Base-by-base conservation (phyloP, 75 land plant genomes). In the Isoetes taiwanensis region DNA sequence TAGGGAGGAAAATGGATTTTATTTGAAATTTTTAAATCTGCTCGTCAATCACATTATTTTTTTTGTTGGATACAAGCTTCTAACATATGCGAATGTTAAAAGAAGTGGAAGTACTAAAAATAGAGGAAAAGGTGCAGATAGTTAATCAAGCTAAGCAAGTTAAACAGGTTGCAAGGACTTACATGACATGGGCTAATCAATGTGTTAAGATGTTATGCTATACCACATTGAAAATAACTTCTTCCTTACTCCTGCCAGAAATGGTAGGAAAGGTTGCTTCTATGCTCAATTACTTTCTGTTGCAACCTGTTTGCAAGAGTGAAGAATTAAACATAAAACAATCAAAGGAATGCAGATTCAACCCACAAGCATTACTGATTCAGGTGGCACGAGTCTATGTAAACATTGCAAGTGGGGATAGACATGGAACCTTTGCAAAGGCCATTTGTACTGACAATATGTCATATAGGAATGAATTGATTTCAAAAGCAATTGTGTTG, bases 211-310 rank as follows among this genome's bases (percentile, higher is more conserved):
- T 46, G 50, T 46, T 46, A 23, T 23, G 25, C 16, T 46, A 46
- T 23, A 46, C 50, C 8, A 19, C 50, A 19, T 46, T 23, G 25
- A 23, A 46, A 23, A 46, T 46, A 5, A 46, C 50, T 5, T 6
- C 50, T 8, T 23, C 50, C 25, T 46, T 46, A 19, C 50, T 46
- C 5, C 50, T 46, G 16, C 50, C 50, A 23, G 50, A 46, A 19
- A 46, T 46, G 6, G 50, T 46, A 23, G 50, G 25, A 19, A 46
- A 23, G 25, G 25, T 46, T 8, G 50, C 50, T 6, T 46, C 50
- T n/a, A 46, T 46, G 50, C 50, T 46, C 16, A 46, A 46, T 16
- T 46, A 46, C 16, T 46, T 46, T 23, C n/a, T 46, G 50, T 23
- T 46, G 6, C 50, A 46, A 46, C 50, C 23, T 6, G 50, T 46